These are phyloP conservation scores for Hymenoscyphus salicellus DNA, from an alignment of 2,329 filamentous ascomycete genomes.

Conservation along the genomic window DNA sequence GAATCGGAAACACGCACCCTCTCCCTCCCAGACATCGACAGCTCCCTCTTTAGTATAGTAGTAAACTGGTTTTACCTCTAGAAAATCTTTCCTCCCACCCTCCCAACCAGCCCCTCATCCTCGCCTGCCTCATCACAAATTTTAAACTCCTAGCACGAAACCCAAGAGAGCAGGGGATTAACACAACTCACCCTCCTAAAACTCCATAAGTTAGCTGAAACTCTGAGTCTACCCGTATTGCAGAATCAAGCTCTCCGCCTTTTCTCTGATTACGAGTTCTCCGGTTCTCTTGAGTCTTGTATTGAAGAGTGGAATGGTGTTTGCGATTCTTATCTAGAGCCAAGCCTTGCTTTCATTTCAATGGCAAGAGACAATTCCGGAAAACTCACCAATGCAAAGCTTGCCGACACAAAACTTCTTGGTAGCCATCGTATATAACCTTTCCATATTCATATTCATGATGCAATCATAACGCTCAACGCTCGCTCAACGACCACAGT, in stretches of 20 bases:
- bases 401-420: neutral
- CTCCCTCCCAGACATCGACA: neutral
- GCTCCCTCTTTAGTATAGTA: neutral
- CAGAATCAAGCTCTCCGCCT: neutral
- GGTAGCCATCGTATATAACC: neutral
- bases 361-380: neutral
- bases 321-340: neutral
- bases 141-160: neutral
- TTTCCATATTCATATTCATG: neutral
- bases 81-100: neutral
- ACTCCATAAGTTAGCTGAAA: neutral
- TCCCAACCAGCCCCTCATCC: neutral
- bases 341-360: neutral
- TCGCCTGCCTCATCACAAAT: neutral
- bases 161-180: neutral
- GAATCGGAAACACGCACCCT: neutral
- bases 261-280: neutral
- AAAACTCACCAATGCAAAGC: neutral
- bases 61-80: neutral
- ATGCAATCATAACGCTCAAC: neutral
- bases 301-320: neutral
- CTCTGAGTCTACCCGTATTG: neutral
- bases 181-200: neutral
- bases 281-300: neutral
- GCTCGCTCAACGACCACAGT: neutral